Percentiles rank a stretch among this genome's conserved stretches.
Evolutionary conservation across 805 yeast species (phyloP).

Genomic region (Lipomyces sp.): DNA sequence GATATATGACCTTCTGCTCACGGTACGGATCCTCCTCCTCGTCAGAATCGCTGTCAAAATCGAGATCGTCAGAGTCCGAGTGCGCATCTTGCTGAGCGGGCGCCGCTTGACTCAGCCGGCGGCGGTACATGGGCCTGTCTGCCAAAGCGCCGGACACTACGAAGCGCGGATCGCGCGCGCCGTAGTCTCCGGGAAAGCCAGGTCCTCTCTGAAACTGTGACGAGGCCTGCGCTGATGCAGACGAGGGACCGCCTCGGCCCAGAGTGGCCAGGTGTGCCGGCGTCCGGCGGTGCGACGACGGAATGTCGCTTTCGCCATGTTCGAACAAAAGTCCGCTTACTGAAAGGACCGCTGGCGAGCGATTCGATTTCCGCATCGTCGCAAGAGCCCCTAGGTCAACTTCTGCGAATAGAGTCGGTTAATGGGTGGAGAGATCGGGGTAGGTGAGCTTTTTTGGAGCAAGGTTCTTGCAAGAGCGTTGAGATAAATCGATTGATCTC

Average conservation of each 20-base stretch:
- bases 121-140: background rate
- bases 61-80: background rate
- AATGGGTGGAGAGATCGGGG: too few relatives aligned
- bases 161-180: background rate
- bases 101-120: background rate
- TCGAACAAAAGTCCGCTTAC: conserved; percentile 75
- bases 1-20: background rate
- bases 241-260: background rate
- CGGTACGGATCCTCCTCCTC: background rate
- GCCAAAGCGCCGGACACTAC: background rate
- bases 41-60: background rate
- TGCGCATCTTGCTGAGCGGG: background rate
- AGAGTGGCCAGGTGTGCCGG: conserved; percentile 33
- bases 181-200: too few relatives aligned
- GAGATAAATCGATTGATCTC: too few relatives aligned
- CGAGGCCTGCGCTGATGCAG: background rate
- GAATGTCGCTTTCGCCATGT: conserved; percentile 67
- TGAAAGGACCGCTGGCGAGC: too few relatives aligned
- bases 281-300: conserved; percentile 64
- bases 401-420: too few relatives aligned
- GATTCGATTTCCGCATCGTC: too few relatives aligned
- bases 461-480: too few relatives aligned
- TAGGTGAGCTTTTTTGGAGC: too few relatives aligned
- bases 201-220: background rate
- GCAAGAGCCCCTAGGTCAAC: too few relatives aligned